Percentiles rank a stretch among this genome's conserved stretches.
Evolutionary conservation across 2,329 filamentous ascomycete genomes (phyloP).

Genomic region (Teratosphaeria viscida): DNA sequence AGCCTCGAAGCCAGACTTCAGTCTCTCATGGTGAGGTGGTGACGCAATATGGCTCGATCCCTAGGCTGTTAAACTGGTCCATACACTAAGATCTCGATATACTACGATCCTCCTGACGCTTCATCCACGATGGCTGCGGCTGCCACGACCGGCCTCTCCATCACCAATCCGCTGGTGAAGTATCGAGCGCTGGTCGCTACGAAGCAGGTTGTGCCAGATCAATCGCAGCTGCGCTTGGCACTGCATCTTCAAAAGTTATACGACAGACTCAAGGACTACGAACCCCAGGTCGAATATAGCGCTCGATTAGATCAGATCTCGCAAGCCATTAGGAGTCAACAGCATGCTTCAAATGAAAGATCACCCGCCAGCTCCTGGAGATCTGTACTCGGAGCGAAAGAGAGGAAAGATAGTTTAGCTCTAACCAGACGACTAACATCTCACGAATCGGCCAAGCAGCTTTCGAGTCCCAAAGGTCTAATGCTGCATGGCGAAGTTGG

Average conservation of each 20-base stretch:
- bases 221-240: slow-evolving; percentile 38
- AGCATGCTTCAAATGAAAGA: slow-evolving; percentile 1
- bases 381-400: slow-evolving; percentile 42
- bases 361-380: slow-evolving; percentile 33
- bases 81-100: neutral
- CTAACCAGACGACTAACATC: slow-evolving; percentile 58
- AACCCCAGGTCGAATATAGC: slow-evolving; percentile 59
- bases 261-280: slow-evolving; percentile 64
- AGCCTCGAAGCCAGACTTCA: neutral
- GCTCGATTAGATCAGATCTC: slow-evolving; percentile 53
- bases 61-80: neutral
- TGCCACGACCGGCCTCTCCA: slow-evolving; percentile 30
- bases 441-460: slow-evolving; percentile 59
- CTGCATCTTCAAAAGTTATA: slow-evolving; percentile 71
- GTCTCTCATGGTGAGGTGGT: neutral
- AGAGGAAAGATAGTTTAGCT: slow-evolving; percentile 46
- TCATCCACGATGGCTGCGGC: neutral
- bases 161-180: slow-evolving; percentile 62
- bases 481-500: slow-evolving; percentile 75
- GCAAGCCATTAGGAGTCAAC: slow-evolving; percentile 29
- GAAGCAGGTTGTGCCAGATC: slow-evolving; percentile 57
- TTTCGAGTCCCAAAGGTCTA: slow-evolving; percentile 63
- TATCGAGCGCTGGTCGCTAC: slow-evolving; percentile 62
- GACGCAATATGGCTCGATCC: neutral
- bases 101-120: neutral